Evolutionary conservation across 225 moss, liverwort and hornwort species (phyloP).

Genomic region (Sphagnum tenellum): DNA sequence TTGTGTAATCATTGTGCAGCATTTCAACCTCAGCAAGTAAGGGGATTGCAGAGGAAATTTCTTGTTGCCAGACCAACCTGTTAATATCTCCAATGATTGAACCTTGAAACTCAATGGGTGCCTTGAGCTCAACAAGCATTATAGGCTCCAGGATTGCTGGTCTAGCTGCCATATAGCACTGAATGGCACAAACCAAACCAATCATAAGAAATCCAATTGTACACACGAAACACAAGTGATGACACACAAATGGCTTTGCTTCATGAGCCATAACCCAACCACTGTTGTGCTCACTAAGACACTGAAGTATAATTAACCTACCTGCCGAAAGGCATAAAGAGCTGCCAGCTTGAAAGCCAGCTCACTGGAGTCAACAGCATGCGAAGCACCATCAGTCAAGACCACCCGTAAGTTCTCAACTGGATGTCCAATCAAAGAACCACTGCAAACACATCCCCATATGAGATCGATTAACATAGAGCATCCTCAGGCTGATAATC

Average conservation of each 20-base stretch:
- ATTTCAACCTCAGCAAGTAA: too few species aligned
- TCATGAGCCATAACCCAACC: too few species aligned
- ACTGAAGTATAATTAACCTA: constrained; percentile 5
- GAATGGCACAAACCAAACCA: constrained; percentile 13
- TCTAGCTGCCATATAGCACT: constrained; percentile 71
- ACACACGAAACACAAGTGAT: too few species aligned
- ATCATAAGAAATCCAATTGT: background rate
- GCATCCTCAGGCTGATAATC: too few species aligned
- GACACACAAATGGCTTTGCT: too few species aligned
- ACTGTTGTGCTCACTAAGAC: too few species aligned
- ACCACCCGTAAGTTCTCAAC: constrained; percentile 92
- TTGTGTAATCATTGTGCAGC: too few species aligned
- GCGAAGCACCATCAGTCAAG: constrained; percentile 93
- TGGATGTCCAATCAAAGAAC: constrained; percentile 93
- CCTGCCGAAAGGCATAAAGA: constrained; percentile 93
- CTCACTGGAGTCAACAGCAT: constrained; percentile 97
- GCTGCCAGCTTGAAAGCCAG: constrained; percentile 97
- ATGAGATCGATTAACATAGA: too few species aligned
- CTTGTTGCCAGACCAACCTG: constrained; percentile 20
- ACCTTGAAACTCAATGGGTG: constrained; percentile 97
- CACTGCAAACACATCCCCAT: constrained; percentile 30
- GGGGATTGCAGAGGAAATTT: too few species aligned
- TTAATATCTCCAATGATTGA: constrained; percentile 96
- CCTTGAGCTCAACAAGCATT: constrained; percentile 91
- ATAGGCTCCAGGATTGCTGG: constrained; percentile 91